Conservation (phyloP, 1,284 basidiomycete genomes). For the Cutaneotrichosporon arboriforme region DNA sequence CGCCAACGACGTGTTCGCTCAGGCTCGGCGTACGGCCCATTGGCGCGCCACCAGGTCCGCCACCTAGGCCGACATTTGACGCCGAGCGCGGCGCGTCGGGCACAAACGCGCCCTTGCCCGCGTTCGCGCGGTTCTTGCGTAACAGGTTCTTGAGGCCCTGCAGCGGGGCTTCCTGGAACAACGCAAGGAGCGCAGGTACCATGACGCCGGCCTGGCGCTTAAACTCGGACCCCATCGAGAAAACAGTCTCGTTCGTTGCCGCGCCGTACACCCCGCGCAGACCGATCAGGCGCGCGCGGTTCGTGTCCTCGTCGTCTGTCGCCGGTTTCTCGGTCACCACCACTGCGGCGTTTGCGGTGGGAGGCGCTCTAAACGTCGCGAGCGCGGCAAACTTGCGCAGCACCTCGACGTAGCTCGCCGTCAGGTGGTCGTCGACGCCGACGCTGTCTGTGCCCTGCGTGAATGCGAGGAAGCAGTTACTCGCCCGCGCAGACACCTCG, state of each 20-base stretch:
- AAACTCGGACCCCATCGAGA: conserved; percentile 70
- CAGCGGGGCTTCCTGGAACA: conserved; percentile 62
- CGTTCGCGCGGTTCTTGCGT: conserved; percentile 50
- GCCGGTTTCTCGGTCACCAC: conserved; percentile 20
- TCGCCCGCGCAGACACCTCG: conserved; percentile 76
- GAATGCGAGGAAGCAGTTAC: conserved; percentile 81
- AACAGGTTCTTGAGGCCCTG: conserved; percentile 63
- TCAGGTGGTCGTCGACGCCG: conserved; percentile 66
- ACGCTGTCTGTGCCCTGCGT: conserved; percentile 84
- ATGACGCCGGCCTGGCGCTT: conserved; percentile 65
- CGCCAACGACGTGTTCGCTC: conserved; percentile 77
- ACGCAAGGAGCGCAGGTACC: conserved; percentile 66
- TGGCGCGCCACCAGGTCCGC: conserved; percentile 56
- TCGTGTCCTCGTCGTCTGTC: conserved; percentile 27
- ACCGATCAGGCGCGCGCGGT: conserved; percentile 76
- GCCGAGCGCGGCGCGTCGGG: conserved; percentile 46
- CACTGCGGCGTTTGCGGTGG: conserved; percentile 51
- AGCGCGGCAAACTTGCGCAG: conserved; percentile 65
- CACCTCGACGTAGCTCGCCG: conserved; percentile 64
- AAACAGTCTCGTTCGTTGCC: conserved; percentile 77
- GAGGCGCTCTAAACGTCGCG: conserved; percentile 52
- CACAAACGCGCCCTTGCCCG: conserved; percentile 73
- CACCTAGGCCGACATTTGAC: no score
- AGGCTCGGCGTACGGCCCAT: conserved; percentile 69
- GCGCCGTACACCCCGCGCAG: conserved; percentile 76